Evolutionary conservation across 306 rosid species (phyloP), one percentile per base, ranked within the genome.

Genomic region (Sicyos edulis): DNA sequence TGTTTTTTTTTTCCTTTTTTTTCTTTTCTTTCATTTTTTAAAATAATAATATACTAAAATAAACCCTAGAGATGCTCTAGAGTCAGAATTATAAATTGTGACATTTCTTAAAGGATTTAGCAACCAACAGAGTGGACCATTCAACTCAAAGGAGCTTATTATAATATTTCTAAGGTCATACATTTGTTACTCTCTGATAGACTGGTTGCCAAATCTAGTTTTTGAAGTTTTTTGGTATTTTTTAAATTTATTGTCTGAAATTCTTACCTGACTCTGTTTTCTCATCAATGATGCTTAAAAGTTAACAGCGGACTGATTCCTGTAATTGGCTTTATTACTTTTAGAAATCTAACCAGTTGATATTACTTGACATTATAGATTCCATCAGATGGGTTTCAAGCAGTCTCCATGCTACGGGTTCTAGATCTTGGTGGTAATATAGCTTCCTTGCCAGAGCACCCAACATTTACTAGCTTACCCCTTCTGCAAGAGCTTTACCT

Each of bases 401-500:
- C 79, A 24, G 83, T 83, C 72, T 87, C 96, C 59, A 80, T 61
- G 85, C 89, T 92, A 80, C 93, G 85, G 83, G 77, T 88, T 83
- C 85, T 90, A 70, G 91, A 92, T 80, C 83, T 92, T 77, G 86
- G 96, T 78, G 91, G 93, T 74, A 88, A 84, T 71, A 73, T 86
- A 54, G 80, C 83, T 79, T 85, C 88, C 54, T 75, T 93, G 76
- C 86, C 80, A 14, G 83, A 82, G 73, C 79, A 83, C 47, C 90
- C 95, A 37, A 42, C 80, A 53, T 93, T 93, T 83, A 87, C 95
- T 64, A 63, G 87, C 80, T 77, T 90, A 79, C 89, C 86, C 13
- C 75, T 77, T 82, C 78, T 93, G 74, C 96, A 82, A 79, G 97
- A 93, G 84, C 96, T 93, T 73, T 87, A 93, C 83, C 82, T 90